Conservation (phyloP, 2,329 filamentous ascomycete species). For the Claviceps sp. region DNA sequence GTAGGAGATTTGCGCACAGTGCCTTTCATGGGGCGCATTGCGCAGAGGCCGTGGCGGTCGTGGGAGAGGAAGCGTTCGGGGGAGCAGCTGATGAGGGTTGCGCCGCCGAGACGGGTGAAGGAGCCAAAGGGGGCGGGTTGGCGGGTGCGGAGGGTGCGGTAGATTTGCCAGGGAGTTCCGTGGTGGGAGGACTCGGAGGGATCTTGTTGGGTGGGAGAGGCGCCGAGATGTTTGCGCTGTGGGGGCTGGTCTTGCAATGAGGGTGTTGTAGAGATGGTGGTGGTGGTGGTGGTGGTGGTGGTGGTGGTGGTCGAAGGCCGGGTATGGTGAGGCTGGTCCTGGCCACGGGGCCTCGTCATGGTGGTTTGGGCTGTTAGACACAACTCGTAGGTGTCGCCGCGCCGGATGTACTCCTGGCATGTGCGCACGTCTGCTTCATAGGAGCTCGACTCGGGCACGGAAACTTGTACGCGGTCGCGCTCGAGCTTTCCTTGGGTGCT, state of each 20-base stretch:
- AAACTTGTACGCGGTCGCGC: constrained; percentile 15
- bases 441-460: constrained; percentile 26
- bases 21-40: constrained; percentile 91
- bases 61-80: constrained; percentile 75
- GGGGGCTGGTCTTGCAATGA: not conserved
- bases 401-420: constrained; percentile 59
- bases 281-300: not conserved
- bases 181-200: not conserved
- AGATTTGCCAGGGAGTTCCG: constrained; percentile 52
- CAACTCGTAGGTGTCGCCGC: constrained; percentile 75
- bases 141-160: constrained; percentile 51
- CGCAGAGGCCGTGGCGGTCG: constrained; percentile 40
- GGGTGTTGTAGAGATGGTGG: not conserved
- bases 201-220: not conserved
- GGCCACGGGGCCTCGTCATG: constrained; percentile 37
- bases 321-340: constrained; percentile 22
- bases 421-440: constrained; percentile 55
- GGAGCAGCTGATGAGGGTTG: constrained; percentile 68
- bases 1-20: constrained; percentile 68
- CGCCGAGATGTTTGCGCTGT: not conserved
- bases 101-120: constrained; percentile 56
- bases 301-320: not conserved
- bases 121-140: constrained; percentile 81
- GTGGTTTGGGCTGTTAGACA: constrained; percentile 67
- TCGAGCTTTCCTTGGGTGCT: not conserved